Evolutionary conservation across 176 grass and related monocot species (phyloP).

Genomic region (Themeda triandra): DNA sequence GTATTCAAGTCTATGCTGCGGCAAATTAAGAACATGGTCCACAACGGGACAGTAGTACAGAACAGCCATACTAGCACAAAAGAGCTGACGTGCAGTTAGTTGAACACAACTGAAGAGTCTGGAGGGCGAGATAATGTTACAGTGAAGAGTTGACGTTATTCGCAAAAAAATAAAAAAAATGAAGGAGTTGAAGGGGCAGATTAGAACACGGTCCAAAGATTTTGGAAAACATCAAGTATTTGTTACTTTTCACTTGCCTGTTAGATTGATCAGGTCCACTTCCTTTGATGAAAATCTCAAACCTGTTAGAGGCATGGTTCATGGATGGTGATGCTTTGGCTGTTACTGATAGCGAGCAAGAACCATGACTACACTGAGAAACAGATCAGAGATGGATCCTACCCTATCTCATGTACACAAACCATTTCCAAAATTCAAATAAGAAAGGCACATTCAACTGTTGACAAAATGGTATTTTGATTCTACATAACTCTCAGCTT

Average conservation of each 20-base stretch:
- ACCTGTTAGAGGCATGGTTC: not conserved
- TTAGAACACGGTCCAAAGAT: not conserved
- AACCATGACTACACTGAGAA: conserved; percentile 1
- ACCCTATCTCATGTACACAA: conserved; percentile 29
- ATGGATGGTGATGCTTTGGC: not conserved
- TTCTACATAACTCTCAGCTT: conserved; percentile 89
- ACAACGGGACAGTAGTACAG: not conserved
- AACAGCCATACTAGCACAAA: not conserved
- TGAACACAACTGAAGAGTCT: not conserved
- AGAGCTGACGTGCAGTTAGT: not conserved
- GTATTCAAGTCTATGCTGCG: not conserved
- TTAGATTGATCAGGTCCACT: not conserved
- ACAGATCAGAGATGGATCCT: conserved; percentile 14
- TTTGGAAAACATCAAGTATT: not conserved
- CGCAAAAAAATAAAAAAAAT: not conserved
- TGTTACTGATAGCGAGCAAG: conserved; percentile 5
- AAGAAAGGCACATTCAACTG: conserved; percentile 37
- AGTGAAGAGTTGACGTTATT: not conserved
- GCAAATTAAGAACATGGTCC: not conserved
- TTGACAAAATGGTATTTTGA: conserved; percentile 92
- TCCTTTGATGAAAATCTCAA: not conserved
- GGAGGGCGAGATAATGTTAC: not conserved
- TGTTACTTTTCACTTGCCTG: not conserved
- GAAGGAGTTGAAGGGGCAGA: not conserved
- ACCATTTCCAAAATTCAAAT: conserved; percentile 11